phyloP scores from a whole-genome alignment of 176 grass and related monocot genomes.

The Aegilops bicornis region DNA sequence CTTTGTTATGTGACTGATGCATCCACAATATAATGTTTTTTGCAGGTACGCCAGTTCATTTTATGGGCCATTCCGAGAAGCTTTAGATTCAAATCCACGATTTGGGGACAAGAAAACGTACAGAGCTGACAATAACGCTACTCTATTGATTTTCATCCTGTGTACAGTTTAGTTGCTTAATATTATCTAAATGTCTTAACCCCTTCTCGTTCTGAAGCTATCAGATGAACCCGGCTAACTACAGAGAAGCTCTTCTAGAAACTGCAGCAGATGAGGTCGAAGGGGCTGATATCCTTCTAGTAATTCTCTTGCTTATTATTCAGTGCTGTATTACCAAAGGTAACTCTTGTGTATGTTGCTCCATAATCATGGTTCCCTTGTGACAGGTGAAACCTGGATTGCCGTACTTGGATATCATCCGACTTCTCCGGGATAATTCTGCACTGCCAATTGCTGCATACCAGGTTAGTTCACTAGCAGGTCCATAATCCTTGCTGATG shows the following conservation, averaged over 20 bases:
- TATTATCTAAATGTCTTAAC: slow-evolving; percentile 31
- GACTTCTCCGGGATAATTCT: slow-evolving; percentile 92
- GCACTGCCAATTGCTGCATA: slow-evolving; percentile 94
- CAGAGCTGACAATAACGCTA: neutral
- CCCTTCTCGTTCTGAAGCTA: slow-evolving; percentile 54
- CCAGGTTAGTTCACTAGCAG: slow-evolving; percentile 55
- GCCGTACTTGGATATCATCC: slow-evolving; percentile 88
- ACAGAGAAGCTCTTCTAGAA: slow-evolving; percentile 97
- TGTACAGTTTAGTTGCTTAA: slow-evolving; percentile 2
- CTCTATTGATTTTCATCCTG: slow-evolving; percentile 9
- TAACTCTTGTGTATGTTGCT: neutral
- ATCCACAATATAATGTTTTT: slow-evolving; percentile 26
- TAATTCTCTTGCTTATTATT: slow-evolving; percentile 32
- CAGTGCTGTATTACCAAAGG: neutral
- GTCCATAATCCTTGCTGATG: neutral
- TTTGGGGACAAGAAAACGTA: slow-evolving; percentile 99
- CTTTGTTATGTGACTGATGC: neutral
- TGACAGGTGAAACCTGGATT: slow-evolving; percentile 92
- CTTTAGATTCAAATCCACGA: slow-evolving; percentile 93
- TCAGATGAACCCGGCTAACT: slow-evolving; percentile 97
- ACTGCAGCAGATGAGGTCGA: slow-evolving; percentile 78
- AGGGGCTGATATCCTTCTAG: slow-evolving; percentile 92
- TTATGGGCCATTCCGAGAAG: slow-evolving; percentile 96
- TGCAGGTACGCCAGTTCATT: slow-evolving; percentile 94
- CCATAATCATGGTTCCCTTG: slow-evolving; percentile 13